Evolutionary conservation across 1,284 basidiomycete species (phyloP).

Genomic region (Cystobasidium slooffiae): DNA sequence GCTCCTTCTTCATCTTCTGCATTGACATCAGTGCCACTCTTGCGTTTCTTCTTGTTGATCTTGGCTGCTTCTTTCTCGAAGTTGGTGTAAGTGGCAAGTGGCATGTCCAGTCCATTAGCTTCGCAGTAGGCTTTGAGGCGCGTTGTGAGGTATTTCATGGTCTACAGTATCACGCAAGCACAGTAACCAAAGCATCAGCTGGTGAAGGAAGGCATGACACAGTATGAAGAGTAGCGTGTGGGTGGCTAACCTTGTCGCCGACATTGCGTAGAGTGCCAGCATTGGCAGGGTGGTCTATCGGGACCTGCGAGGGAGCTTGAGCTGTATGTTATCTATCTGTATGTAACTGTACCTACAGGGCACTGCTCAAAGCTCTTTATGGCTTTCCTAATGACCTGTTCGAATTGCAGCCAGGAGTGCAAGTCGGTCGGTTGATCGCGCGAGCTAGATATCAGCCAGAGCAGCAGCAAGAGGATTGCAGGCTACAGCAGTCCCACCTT

Average conservation of each 20-base stretch:
- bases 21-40: background rate
- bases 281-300: conserved; percentile 33
- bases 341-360: background rate
- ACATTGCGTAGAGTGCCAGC: conserved; percentile 18
- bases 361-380: conserved; percentile 38
- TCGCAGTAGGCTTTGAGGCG: conserved; percentile 30
- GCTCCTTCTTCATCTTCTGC: conserved; percentile 9
- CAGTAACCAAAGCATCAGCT: background rate
- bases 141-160: conserved; percentile 22
- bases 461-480: background rate
- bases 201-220: background rate
- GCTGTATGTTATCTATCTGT: too few relatives aligned
- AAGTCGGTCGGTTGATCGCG: background rate
- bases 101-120: conserved; percentile 21
- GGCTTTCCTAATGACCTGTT: conserved; percentile 27
- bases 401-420: background rate
- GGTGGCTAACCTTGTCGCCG: conserved; percentile 23
- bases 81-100: background rate
- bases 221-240: background rate
- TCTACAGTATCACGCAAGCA: background rate
- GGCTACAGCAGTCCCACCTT: conserved; percentile 1
- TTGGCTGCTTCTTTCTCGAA: conserved; percentile 36
- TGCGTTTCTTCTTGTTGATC: conserved; percentile 38
- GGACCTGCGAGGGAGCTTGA: conserved; percentile 1
- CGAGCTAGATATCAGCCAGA: background rate